phyloP scores from a whole-genome alignment of 2,329 filamentous ascomycete species.

The Pseudogymnoascus sp. region DNA sequence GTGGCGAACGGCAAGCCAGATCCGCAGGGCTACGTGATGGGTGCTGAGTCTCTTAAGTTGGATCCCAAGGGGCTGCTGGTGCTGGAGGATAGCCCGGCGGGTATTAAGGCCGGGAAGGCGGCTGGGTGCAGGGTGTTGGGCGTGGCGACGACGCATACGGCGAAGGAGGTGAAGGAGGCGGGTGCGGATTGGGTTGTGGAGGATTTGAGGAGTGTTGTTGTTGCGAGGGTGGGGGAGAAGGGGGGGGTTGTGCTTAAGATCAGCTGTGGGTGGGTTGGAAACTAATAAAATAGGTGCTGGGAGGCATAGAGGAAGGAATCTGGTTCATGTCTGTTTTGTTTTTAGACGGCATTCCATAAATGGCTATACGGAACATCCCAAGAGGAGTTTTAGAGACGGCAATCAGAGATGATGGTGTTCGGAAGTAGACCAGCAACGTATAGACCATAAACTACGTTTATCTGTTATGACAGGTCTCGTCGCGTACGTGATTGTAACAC shows the following conservation, averaged over 20 bases:
- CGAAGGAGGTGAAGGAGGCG: slow-evolving; percentile 49
- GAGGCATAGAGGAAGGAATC: background rate
- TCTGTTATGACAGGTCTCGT: background rate
- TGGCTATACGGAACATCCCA: background rate
- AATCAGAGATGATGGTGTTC: background rate
- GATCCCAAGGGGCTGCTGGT: slow-evolving; percentile 41
- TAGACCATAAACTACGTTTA: background rate
- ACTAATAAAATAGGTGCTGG: background rate
- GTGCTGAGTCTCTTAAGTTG: slow-evolving; percentile 46
- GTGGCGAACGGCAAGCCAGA: slow-evolving; percentile 70
- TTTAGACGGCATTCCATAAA: background rate
- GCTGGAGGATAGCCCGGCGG: slow-evolving; percentile 62
- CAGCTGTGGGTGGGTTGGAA: slow-evolving; percentile 15
- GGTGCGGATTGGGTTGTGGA: slow-evolving; percentile 62
- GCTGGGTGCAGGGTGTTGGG: slow-evolving; percentile 61
- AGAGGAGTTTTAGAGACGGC: background rate
- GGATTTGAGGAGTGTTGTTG: slow-evolving; percentile 53
- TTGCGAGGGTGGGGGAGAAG: slow-evolving; percentile 35
- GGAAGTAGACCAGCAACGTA: background rate
- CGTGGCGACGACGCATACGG: slow-evolving; percentile 55
- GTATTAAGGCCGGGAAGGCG: slow-evolving; percentile 59
- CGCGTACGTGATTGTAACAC: background rate
- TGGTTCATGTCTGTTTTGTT: background rate
- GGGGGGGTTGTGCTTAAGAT: slow-evolving; percentile 23
- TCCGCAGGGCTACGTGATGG: slow-evolving; percentile 63